Evolutionary conservation across 1,284 basidiomycete species (phyloP).

Genomic region (Cutaneotrichosporon cutaneum): DNA sequence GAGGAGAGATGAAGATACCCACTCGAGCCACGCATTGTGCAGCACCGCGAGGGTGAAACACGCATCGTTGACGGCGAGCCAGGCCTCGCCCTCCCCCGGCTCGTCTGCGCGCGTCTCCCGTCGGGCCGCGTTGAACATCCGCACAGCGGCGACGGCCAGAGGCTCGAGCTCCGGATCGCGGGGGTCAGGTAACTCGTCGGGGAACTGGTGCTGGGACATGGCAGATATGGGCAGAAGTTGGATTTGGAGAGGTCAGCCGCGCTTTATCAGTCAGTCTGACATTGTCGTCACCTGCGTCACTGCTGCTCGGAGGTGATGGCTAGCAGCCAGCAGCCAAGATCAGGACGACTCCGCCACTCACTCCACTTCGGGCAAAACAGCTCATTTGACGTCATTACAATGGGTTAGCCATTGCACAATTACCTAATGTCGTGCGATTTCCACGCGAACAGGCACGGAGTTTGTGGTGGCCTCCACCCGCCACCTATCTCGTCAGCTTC

Average conservation of each 20-base stretch:
- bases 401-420: no score
- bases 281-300: no score
- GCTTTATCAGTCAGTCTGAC: not conserved
- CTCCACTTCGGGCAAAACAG: no score
- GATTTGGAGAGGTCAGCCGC: not conserved
- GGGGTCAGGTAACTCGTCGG: not conserved
- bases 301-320: no score
- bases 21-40: slow-evolving; percentile 5
- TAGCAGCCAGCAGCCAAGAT: no score
- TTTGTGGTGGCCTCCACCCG: no score
- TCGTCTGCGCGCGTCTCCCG: not conserved
- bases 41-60: slow-evolving; percentile 1
- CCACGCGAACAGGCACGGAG: no score
- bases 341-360: no score
- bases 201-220: not conserved
- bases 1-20: not conserved
- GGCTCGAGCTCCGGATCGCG: not conserved
- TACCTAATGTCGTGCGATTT: no score
- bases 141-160: not conserved
- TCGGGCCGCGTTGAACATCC: not conserved
- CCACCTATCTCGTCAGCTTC: no score
- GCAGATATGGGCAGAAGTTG: not conserved
- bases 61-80: slow-evolving; percentile 1
- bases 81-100: not conserved
- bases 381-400: no score